These are phyloP conservation scores for Populus deltoides DNA, from an alignment of 345 rosid genomes.

Conservation along the genomic window DNA sequence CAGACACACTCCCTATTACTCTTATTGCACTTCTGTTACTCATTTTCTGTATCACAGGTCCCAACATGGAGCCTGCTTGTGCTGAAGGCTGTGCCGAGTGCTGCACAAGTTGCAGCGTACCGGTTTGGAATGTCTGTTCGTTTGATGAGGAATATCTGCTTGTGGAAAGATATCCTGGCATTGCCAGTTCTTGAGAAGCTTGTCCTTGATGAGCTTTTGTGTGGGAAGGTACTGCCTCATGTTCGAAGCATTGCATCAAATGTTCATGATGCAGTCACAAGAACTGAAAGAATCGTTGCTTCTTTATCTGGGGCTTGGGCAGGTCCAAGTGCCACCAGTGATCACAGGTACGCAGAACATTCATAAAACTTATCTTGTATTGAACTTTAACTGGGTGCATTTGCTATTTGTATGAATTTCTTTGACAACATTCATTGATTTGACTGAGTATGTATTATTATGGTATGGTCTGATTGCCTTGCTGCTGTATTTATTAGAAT, in stretches of 20 bases:
- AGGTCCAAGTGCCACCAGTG: conserved; percentile 54
- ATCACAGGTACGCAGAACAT: conserved; percentile 48
- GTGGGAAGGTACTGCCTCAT: conserved; percentile 79
- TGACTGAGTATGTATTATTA: no score
- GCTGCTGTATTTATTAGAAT: no score
- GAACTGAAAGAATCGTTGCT: conserved; percentile 75
- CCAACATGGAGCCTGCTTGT: conserved; percentile 86
- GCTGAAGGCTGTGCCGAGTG: conserved; percentile 80
- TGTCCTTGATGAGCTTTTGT: conserved; percentile 77
- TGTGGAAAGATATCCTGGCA: conserved; percentile 87
- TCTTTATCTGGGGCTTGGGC: conserved; percentile 82
- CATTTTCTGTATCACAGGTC: conserved; percentile 40
- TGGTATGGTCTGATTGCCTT: no score
- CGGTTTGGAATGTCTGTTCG: conserved; percentile 84
- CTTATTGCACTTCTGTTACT: background rate
- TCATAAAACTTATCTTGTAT: background rate
- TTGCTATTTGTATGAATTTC: background rate
- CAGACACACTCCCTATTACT: background rate
- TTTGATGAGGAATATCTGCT: conserved; percentile 79
- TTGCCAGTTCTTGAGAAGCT: conserved; percentile 76
- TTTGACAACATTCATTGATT: background rate
- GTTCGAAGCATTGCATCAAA: conserved; percentile 67
- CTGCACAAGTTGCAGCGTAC: conserved; percentile 78
- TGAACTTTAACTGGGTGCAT: background rate
- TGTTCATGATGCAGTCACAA: conserved; percentile 77